phyloP scores from a whole-genome alignment of 2,329 filamentous ascomycete genomes.

The Erysiphe pulchra region DNA sequence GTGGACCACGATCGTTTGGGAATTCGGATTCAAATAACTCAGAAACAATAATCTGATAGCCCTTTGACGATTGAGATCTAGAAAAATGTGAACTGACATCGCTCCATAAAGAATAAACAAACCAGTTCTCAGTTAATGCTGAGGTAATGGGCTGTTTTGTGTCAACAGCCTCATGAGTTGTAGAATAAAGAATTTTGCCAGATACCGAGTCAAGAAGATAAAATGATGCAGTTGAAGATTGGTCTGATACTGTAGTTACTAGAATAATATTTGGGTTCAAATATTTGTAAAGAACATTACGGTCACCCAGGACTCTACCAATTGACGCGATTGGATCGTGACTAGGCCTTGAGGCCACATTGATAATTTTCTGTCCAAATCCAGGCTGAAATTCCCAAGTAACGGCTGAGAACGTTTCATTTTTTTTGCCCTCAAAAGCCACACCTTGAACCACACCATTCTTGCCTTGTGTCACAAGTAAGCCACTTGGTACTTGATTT shows the following conservation, averaged over 20 bases:
- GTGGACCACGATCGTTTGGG: conserved; percentile 61
- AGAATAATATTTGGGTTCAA: conserved; percentile 69
- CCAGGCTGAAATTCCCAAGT: conserved; percentile 52
- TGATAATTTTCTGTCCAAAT: conserved; percentile 38
- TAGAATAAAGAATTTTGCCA: conserved; percentile 50
- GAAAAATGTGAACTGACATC: conserved; percentile 29
- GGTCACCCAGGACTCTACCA: conserved; percentile 73
- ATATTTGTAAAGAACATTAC: conserved; percentile 93
- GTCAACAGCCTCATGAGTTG: conserved; percentile 49
- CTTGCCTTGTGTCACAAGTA: conserved; percentile 25
- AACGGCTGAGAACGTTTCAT: conserved; percentile 20
- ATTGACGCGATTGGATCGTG: conserved; percentile 87
- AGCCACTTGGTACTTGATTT: conserved; percentile 23
- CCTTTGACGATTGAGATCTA: conserved; percentile 37
- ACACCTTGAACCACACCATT: conserved; percentile 28
- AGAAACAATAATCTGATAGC: conserved; percentile 62
- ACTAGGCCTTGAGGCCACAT: conserved; percentile 38
- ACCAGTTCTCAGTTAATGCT: conserved; percentile 82
- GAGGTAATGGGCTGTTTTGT: conserved; percentile 47
- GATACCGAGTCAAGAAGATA: conserved; percentile 73
- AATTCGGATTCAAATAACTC: conserved; percentile 75
- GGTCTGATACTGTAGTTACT: conserved; percentile 39
- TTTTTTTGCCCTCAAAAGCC: conserved; percentile 21
- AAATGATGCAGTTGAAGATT: conserved; percentile 33
- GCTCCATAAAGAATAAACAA: conserved; percentile 56